phyloP scores from a whole-genome alignment of 2,329 filamentous ascomycete genomes.

The Paracamarosporium sp. region DNA sequence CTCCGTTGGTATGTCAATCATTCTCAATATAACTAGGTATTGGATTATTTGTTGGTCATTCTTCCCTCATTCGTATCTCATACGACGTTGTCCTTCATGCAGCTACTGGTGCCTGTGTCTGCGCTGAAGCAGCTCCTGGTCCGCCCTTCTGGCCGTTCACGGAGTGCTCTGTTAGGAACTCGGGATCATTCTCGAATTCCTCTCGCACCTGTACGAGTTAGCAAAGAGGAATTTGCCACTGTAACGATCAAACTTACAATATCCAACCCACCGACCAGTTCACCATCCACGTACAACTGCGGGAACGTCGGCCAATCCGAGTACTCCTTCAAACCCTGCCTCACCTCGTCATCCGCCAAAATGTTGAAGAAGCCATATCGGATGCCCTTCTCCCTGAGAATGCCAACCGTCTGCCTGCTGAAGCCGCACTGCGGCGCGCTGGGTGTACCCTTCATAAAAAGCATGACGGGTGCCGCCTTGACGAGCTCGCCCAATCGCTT shows the following conservation, averaged over 20 bases:
- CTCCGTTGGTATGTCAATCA: background rate
- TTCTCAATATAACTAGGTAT: background rate
- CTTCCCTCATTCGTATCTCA: background rate
- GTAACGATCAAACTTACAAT: constrained; percentile 72
- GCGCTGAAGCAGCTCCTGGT: constrained; percentile 10
- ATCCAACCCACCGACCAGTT: constrained; percentile 90
- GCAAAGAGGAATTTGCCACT: constrained; percentile 7
- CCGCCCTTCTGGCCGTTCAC: constrained; percentile 42
- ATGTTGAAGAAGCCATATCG: constrained; percentile 99
- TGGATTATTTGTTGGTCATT: background rate
- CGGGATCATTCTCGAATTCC: constrained; percentile 81
- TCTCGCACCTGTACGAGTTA: constrained; percentile 77
- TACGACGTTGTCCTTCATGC: background rate
- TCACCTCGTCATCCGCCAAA: constrained; percentile 93
- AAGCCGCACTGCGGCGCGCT: constrained; percentile 90
- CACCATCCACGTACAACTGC: constrained; percentile 89
- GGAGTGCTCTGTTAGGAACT: constrained; percentile 79
- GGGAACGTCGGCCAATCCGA: constrained; percentile 99
- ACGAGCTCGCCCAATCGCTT: constrained; percentile 83
- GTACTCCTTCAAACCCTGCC: constrained; percentile 94
- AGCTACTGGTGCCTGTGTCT: constrained; percentile 8
- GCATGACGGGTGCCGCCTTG: constrained; percentile 95
- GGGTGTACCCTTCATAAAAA: constrained; percentile 98
- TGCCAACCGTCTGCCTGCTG: constrained; percentile 83
- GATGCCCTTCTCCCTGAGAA: constrained; percentile 87